Evolutionary conservation across 75 land plant species (phyloP).

Genomic region (Ceratopteris richardii): DNA sequence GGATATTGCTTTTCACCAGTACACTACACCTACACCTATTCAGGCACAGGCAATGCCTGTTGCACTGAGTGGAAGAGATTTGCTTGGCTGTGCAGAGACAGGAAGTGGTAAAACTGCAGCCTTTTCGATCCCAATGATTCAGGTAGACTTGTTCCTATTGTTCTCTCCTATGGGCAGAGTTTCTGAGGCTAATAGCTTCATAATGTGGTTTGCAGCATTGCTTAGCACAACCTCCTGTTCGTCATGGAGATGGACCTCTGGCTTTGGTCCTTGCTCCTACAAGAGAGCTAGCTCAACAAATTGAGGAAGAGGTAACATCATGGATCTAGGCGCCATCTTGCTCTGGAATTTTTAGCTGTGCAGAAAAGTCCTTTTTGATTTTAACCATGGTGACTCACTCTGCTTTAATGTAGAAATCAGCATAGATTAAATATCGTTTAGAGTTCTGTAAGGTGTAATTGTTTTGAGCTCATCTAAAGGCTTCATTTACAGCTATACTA

Average conservation of each 20-base stretch:
- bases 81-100: slow-evolving; percentile 76
- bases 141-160: slow-evolving; percentile 17
- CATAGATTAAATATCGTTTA: too few species aligned
- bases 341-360: neutral
- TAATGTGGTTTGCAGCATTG: slow-evolving; percentile 42
- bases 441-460: too few species aligned
- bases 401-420: too few species aligned
- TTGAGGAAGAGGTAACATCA: slow-evolving; percentile 75
- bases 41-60: slow-evolving; percentile 84
- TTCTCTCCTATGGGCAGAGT: too few species aligned
- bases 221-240: slow-evolving; percentile 49
- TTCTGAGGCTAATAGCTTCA: neutral
- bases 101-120: slow-evolving; percentile 84
- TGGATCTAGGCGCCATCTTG: neutral
- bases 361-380: neutral
- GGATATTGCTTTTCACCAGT: slow-evolving; percentile 55
- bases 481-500: too few species aligned
- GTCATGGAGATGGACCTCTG: slow-evolving; percentile 71
- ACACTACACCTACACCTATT: slow-evolving; percentile 61
- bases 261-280: slow-evolving; percentile 72
- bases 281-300: slow-evolving; percentile 79
- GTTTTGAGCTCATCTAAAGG: too few species aligned
- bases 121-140: slow-evolving; percentile 70
- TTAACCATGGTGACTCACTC: too few species aligned
- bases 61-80: slow-evolving; percentile 60